These are phyloP conservation scores for Euphorbia lathyris DNA, from an alignment of 345 rosid genomes.

Conservation along the genomic window DNA sequence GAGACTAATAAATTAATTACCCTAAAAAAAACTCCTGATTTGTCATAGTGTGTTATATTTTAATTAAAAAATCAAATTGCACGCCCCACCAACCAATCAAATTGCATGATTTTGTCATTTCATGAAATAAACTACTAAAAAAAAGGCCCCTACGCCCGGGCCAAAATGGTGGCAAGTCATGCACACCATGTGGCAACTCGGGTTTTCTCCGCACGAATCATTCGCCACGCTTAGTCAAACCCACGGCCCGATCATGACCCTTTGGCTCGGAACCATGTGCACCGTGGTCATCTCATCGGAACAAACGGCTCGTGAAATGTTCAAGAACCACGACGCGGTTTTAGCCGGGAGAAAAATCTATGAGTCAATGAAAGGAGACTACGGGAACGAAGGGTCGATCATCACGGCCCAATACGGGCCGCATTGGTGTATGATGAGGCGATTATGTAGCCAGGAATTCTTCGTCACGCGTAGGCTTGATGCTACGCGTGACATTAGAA, in stretches of 20 bases:
- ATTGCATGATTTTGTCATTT: neutral
- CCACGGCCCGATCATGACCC: conserved; percentile 71
- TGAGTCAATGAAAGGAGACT: conserved; percentile 64
- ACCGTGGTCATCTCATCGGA: conserved; percentile 69
- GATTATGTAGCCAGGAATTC: conserved; percentile 62
- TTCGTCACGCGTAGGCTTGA: conserved; percentile 63
- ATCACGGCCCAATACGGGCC: conserved; percentile 78
- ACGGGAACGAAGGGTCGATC: conserved; percentile 54
- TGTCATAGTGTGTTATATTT: no score
- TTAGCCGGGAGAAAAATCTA: conserved; percentile 77
- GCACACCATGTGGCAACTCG: conserved; percentile 63
- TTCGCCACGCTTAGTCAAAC: conserved; percentile 41
- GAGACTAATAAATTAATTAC: no score
- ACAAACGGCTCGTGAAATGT: conserved; percentile 64
- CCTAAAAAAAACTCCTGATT: no score
- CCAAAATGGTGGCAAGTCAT: conserved; percentile 56
- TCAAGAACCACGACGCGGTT: conserved; percentile 62
- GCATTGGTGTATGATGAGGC: conserved; percentile 69
- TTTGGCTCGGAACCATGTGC: conserved; percentile 68
- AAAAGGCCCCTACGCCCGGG: conserved; percentile 58
- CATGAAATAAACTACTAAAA: neutral
- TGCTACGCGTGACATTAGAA: conserved; percentile 41
- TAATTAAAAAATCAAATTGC: no score
- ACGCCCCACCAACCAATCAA: no score
- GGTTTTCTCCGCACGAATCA: conserved; percentile 50